Percentiles rank a stretch among this genome's conserved stretches.
Evolutionary conservation across 805 yeast species (phyloP).

Genomic region (Ogataea sp.): DNA sequence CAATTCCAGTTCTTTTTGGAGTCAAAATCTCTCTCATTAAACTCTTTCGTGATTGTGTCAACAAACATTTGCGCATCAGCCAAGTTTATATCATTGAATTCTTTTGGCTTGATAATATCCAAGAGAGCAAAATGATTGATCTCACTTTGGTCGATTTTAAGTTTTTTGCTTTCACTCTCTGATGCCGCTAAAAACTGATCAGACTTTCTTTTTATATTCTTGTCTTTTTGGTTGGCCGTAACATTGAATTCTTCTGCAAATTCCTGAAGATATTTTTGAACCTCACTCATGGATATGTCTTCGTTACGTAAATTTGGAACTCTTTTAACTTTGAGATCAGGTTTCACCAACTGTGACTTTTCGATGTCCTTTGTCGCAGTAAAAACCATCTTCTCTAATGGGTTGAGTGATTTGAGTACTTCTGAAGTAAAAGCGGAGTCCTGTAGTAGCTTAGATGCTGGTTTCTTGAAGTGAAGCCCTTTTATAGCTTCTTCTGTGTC

Average conservation of each 20-base stretch:
- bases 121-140: no score
- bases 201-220: not conserved
- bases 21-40: not conserved
- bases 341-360: slow-evolving; percentile 15
- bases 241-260: not conserved
- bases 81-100: not conserved
- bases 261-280: slow-evolving; percentile 1
- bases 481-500: not conserved
- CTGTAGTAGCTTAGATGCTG: slow-evolving; percentile 12
- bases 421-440: not conserved
- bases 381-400: slow-evolving; percentile 10
- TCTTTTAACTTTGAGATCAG: slow-evolving; percentile 20
- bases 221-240: not conserved
- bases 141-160: no score
- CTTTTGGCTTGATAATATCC: not conserved
- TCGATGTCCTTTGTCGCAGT: slow-evolving; percentile 6
- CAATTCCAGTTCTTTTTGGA: no score
- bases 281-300: slow-evolving; percentile 4
- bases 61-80: not conserved
- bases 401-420: not conserved
- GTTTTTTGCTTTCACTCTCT: no score
- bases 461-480: slow-evolving; percentile 24
- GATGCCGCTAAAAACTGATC: no score
- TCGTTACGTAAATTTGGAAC: slow-evolving; percentile 5
- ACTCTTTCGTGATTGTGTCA: not conserved